Conservation (phyloP, 768 basidiomycete species). For the Psilocybe cyanescens region DNA sequence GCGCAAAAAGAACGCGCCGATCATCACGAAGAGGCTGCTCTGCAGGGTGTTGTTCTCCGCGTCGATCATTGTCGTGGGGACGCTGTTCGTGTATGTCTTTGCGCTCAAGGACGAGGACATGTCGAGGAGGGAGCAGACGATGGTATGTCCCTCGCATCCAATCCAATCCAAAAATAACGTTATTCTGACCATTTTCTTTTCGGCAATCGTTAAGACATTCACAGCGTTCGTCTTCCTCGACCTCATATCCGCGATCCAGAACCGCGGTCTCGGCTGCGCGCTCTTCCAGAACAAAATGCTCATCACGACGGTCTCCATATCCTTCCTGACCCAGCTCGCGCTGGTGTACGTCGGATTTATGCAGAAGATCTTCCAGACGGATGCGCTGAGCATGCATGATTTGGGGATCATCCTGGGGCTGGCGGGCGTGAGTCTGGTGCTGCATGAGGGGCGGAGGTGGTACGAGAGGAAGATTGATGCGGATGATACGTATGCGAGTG, state of each 20-base stretch:
- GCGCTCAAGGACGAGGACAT: slow-evolving; percentile 84
- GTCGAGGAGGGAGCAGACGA: slow-evolving; percentile 90
- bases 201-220: slow-evolving; percentile 69
- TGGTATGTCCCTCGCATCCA: slow-evolving; percentile 47
- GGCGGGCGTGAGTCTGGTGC: slow-evolving; percentile 60
- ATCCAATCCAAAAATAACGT: slow-evolving; percentile 53
- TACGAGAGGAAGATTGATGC: slow-evolving; percentile 72
- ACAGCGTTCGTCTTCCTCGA: slow-evolving; percentile 97
- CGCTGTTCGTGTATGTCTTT: slow-evolving; percentile 83
- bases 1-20: slow-evolving; percentile 88
- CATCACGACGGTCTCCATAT: slow-evolving; percentile 83
- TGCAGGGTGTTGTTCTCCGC: slow-evolving; percentile 91
- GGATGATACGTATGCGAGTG: slow-evolving; percentile 51
- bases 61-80: slow-evolving; percentile 87
- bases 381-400: slow-evolving; percentile 71
- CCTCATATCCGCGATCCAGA: slow-evolving; percentile 92
- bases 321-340: slow-evolving; percentile 81
- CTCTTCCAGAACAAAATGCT: slow-evolving; percentile 89
- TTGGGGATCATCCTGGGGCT: slow-evolving; percentile 70
- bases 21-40: slow-evolving; percentile 76
- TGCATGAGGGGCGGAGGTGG: slow-evolving; percentile 81
- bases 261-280: slow-evolving; percentile 87
- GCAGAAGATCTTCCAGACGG: slow-evolving; percentile 94
- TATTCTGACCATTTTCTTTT: slow-evolving; percentile 63
- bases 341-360: slow-evolving; percentile 91